Conservation (phyloP, 176 grass and related monocot genomes). For the Ensete ventricosum region DNA sequence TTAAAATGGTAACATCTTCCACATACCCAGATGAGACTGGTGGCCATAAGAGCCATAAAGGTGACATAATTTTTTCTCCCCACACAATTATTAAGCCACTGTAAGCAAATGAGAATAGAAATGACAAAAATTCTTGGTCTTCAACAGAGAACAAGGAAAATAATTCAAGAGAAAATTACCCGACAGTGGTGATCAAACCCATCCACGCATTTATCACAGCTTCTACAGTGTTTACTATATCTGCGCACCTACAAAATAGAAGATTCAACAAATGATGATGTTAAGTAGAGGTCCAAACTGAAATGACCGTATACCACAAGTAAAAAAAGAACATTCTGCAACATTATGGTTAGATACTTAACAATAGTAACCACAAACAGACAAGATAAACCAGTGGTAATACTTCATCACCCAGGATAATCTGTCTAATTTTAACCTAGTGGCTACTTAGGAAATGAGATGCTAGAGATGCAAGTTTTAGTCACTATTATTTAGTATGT, state of each 20-base stretch:
- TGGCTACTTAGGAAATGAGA: too few species aligned
- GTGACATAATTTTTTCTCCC: slow-evolving; percentile 91
- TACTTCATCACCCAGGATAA: too few species aligned
- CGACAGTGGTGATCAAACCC: slow-evolving; percentile 98
- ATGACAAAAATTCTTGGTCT: slow-evolving; percentile 11
- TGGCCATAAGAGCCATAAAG: slow-evolving; percentile 85
- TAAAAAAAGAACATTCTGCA: too few species aligned
- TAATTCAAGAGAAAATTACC: slow-evolving; percentile 29
- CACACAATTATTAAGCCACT: slow-evolving; percentile 99
- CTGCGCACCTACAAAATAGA: slow-evolving; percentile 48
- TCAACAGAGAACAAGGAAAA: slow-evolving; percentile 13
- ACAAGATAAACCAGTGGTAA: neutral
- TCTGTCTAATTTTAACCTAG: too few species aligned
- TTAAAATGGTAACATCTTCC: neutral
- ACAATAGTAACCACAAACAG: neutral
- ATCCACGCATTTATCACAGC: slow-evolving; percentile 99
- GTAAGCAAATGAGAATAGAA: slow-evolving; percentile 26
- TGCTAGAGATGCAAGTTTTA: too few species aligned
- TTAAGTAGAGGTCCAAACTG: too few species aligned
- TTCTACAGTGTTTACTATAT: slow-evolving; percentile 98
- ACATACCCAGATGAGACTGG: slow-evolving; percentile 83
- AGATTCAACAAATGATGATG: too few species aligned
- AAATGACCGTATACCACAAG: too few species aligned
- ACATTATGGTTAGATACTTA: neutral
- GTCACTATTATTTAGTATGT: too few species aligned